These are phyloP conservation scores for Penicillium sp. DNA, from an alignment of 2,329 filamentous ascomycete species.

Conservation along the genomic window DNA sequence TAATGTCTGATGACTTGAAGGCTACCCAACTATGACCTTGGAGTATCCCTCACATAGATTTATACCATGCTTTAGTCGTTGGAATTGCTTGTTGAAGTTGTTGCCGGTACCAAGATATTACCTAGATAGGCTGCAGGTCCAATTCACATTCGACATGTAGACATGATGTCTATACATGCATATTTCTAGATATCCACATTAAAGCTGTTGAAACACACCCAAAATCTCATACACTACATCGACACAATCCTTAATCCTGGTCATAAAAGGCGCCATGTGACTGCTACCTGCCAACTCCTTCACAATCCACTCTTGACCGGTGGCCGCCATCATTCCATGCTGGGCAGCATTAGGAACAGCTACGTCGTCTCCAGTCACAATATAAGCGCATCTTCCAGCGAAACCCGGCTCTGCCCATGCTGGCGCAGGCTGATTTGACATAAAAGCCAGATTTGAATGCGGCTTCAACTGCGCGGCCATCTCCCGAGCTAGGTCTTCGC, in stretches of 20 bases:
- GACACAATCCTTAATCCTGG: constrained; percentile 4
- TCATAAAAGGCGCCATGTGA: constrained; percentile 17
- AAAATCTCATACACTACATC: constrained; percentile 3
- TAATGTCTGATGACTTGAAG: neutral
- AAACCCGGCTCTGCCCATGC: constrained; percentile 24
- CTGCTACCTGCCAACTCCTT: constrained; percentile 16
- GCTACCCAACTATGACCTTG: neutral
- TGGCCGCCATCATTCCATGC: constrained; percentile 22
- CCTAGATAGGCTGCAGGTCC: neutral
- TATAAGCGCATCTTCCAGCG: constrained; percentile 19
- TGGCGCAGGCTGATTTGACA: constrained; percentile 19
- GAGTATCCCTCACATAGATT: too few species aligned
- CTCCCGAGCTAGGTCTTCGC: neutral
- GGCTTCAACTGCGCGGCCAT: constrained; percentile 17
- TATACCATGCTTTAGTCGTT: too few species aligned
- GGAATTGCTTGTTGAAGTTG: too few species aligned
- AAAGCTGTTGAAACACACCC: neutral
- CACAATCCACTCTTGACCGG: constrained; percentile 20
- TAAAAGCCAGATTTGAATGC: constrained; percentile 22
- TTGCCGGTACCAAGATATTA: too few species aligned
- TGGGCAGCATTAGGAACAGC: constrained; percentile 23
- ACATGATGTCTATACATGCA: neutral
- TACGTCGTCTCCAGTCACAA: constrained; percentile 20
- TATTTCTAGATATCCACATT: neutral
- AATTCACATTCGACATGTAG: too few species aligned